A percentile compares a stretch with the other conserved stretches of the same genome.
Conservation (phyloP, 2,329 filamentous ascomycete species). For the Coniochaeta sp. region DNA sequence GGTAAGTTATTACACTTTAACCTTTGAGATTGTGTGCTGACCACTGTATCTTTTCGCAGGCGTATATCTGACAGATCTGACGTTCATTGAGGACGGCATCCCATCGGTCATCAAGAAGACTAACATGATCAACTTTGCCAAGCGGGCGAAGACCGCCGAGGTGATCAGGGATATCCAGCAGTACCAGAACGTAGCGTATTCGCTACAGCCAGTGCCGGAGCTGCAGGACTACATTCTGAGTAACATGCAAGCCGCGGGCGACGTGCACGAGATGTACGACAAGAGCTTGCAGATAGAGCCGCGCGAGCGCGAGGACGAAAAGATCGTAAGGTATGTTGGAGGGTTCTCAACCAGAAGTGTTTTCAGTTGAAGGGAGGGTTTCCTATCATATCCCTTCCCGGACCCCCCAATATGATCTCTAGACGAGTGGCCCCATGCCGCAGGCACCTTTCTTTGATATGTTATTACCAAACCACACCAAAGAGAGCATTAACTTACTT, state of each 20-base stretch:
- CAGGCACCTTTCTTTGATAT: slow-evolving; percentile 5
- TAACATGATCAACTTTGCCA: slow-evolving; percentile 96
- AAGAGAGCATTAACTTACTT: slow-evolving; percentile 13
- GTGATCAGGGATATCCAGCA: slow-evolving; percentile 98
- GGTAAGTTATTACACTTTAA: slow-evolving; percentile 39
- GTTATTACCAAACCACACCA: slow-evolving; percentile 4
- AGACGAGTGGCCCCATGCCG: not conserved
- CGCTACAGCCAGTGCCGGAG: slow-evolving; percentile 80
- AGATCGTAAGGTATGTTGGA: slow-evolving; percentile 85
- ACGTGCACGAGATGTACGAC: slow-evolving; percentile 99
- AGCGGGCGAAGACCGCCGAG: slow-evolving; percentile 94
- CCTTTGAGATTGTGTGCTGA: slow-evolving; percentile 4
- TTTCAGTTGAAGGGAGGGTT: slow-evolving; percentile 14
- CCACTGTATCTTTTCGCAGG: slow-evolving; percentile 39
- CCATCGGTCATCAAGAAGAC: slow-evolving; percentile 94
- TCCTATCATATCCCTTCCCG: slow-evolving; percentile 13
- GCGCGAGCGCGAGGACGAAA: slow-evolving; percentile 94
- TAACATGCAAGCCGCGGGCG: slow-evolving; percentile 91
- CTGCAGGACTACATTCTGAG: slow-evolving; percentile 94
- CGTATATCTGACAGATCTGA: slow-evolving; percentile 94
- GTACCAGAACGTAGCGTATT: slow-evolving; percentile 97
- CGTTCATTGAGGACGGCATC: slow-evolving; percentile 98
- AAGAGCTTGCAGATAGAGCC: slow-evolving; percentile 91
- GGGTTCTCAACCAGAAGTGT: slow-evolving; percentile 10
- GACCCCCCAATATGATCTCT: not conserved